Evolutionary conservation across 2,329 filamentous ascomycete genomes (phyloP), one percentile per base, ranked within the genome.

Genomic region (Clarireedia paspali): DNA sequence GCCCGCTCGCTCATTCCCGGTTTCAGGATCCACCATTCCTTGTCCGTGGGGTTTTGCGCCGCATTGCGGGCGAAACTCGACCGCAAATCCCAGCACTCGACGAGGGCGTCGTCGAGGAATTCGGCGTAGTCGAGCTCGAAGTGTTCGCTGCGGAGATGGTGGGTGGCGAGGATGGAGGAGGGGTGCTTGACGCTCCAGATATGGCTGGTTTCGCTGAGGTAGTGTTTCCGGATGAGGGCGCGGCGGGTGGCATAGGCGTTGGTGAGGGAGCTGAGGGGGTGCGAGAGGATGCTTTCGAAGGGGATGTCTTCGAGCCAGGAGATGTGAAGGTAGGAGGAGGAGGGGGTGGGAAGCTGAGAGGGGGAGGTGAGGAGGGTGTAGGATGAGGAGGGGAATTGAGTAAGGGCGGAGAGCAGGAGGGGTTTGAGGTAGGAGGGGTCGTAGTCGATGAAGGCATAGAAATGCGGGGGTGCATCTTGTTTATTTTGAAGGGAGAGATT

Each of bases 91-190:
- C 87, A 97, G 0, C 88, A 88, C 70, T 99, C 94, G 2, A 95
- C 78, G 6, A 99, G 75, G 0, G 94, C 89, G 64, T 99, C 94
- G 61, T 97, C 94, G 14, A 99, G 75, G 67, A 97, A 99, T 73
- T 99, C 94, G 1, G 91, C 91, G 68, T 94, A 99, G 71, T 99
- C 94, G 6, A 99, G 79, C 72, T 99, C 94, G 63, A 99, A 96
- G 44, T 89, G 83, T 60, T 95, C 89, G 45, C 84, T 84, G 2
- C 85, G 81, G 69, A 89, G 88, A 54, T 95, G 82, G 66, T 94
- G 87, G 1, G 75, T 73, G 57, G 75, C 78, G 12, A 99, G 76
- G 5, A 85, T 71, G 9, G 85, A 89, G 0, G 77, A 71, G 0
- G 92, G 90, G 64, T 94, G 79, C 71, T 99, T 99, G 40, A 85